Percentiles rank a stretch among this genome's conserved stretches.
phyloP scores from a whole-genome alignment of 1,139 yeast genomes.

The Entelexis sorbosivorans region DNA sequence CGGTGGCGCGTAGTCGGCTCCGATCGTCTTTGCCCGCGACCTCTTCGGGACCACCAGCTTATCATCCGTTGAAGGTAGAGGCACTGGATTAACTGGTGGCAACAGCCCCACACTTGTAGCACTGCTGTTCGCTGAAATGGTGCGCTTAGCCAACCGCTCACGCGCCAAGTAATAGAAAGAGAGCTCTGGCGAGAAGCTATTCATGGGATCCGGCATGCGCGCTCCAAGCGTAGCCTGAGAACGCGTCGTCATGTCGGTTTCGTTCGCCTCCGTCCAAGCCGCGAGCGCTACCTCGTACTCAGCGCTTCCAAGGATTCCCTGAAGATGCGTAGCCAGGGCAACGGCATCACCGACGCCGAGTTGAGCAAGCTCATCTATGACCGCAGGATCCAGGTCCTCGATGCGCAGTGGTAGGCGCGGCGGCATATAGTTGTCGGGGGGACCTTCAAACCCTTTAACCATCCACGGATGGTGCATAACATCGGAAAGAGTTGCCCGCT shows the following conservation, averaged over 20 bases:
- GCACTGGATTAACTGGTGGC: background rate
- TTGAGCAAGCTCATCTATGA: constrained; percentile 63
- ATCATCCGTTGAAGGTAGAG: background rate
- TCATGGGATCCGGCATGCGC: constrained; percentile 54
- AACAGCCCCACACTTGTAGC: background rate
- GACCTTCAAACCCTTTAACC: constrained; percentile 72
- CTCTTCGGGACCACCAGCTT: background rate
- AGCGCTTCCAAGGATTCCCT: constrained; percentile 49
- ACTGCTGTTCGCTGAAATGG: constrained; percentile 36
- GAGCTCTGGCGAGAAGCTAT: constrained; percentile 77
- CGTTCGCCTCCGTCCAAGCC: constrained; percentile 42
- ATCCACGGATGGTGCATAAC: constrained; percentile 92
- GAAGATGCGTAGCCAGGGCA: constrained; percentile 49
- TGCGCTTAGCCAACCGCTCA: constrained; percentile 60
- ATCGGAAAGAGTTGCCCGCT: constrained; percentile 69
- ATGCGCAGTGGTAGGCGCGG: constrained; percentile 59
- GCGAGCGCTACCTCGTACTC: constrained; percentile 57
- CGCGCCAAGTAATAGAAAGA: constrained; percentile 78
- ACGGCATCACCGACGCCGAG: constrained; percentile 66
- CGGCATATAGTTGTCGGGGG: constrained; percentile 64
- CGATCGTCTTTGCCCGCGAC: background rate
- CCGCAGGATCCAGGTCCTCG: constrained; percentile 55
- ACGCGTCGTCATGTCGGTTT: constrained; percentile 3
- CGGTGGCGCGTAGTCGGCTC: background rate
- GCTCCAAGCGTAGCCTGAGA: constrained; percentile 5